Conservation (phyloP, 1,139 yeast species). For the Wickerhamomyces sp. region DNA sequence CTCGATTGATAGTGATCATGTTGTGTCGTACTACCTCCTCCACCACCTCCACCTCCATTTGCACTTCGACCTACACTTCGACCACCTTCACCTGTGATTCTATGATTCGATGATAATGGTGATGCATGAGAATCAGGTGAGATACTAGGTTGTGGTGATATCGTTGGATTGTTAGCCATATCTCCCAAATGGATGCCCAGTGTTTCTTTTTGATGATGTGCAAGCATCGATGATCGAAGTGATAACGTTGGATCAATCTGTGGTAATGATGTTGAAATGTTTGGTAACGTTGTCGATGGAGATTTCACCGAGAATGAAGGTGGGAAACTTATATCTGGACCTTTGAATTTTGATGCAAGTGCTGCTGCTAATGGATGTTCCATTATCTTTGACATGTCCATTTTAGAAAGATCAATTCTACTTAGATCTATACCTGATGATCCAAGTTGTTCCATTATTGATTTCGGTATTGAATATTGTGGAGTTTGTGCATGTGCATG, state of each 20-base stretch:
- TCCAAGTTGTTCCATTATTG: background rate
- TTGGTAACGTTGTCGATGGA: constrained; percentile 5
- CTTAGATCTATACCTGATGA: background rate
- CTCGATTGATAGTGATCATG: no score
- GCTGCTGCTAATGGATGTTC: constrained; percentile 1
- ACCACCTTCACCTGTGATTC: background rate
- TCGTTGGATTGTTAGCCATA: constrained; percentile 21
- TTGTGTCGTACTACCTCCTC: background rate
- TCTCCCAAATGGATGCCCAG: constrained; percentile 15
- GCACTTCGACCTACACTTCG: no score
- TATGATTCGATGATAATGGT: constrained; percentile 19
- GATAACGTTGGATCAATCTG: constrained; percentile 2
- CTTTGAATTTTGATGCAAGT: background rate
- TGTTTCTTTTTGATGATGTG: constrained; percentile 5
- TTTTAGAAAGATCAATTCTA: background rate
- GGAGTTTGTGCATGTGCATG: constrained; percentile 6
- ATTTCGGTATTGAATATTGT: background rate
- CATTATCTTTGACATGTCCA: background rate
- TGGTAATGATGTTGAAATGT: background rate
- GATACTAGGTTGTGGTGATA: constrained; percentile 25
- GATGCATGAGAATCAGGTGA: constrained; percentile 23
- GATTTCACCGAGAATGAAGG: constrained; percentile 13
- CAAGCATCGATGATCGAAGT: constrained; percentile 1
- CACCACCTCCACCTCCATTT: no score
- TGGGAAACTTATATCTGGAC: constrained; percentile 9